Base-by-base conservation (phyloP, 257 asterid genomes). In the Haberlea rhodopensis region DNA sequence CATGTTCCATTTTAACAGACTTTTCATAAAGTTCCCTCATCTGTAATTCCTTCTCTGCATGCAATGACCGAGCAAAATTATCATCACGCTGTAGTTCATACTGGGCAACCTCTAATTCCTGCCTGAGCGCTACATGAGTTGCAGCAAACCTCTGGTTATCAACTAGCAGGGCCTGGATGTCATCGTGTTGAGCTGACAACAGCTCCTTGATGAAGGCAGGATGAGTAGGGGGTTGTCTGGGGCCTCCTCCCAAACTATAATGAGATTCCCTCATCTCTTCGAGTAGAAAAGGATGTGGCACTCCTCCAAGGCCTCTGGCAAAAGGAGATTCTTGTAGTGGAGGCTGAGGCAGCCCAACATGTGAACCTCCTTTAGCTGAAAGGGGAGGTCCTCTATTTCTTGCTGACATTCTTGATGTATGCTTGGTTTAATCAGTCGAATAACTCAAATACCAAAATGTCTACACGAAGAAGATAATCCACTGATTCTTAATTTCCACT, bases 81-180 rank as follows among this genome's bases (percentile, higher is more conserved):
- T 92, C 95, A 0, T 94, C 90, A 29, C 87, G 81, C 71, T 84
- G 96, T 65, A 92, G 85, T 60, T 89, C 97, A 57, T 75, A 73
- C 70, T 89, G 98, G 0, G 87, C 78, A 60, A 75, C 88, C 81
- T 89, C 98, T 56, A 84, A 22, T 66, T 92, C 98, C 73, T 92
- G 97, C 69, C 82, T 82, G 27, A 92, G 91, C 0, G 97, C 98
- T 71, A 92, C 97, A 20, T 92, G 98, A 4, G 98, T 89, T 26
- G 98, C 98, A 61, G 97, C 95, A 65, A 92, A 72, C 71, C 95
- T 76, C 86, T 92, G 98, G 74, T 92, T 92, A 71, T 92, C 97
- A 67, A 80, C 73, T 56, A 92, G 84, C 64, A 92, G 69, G 9
- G 73, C 85, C 79, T 87, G 98, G 62, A 89, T 92, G 63, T 89